Evolutionary conservation across 495 filamentous ascomycete species (phyloP), one percentile per base, ranked within the genome.

Genomic region (Neurospora sp.): DNA sequence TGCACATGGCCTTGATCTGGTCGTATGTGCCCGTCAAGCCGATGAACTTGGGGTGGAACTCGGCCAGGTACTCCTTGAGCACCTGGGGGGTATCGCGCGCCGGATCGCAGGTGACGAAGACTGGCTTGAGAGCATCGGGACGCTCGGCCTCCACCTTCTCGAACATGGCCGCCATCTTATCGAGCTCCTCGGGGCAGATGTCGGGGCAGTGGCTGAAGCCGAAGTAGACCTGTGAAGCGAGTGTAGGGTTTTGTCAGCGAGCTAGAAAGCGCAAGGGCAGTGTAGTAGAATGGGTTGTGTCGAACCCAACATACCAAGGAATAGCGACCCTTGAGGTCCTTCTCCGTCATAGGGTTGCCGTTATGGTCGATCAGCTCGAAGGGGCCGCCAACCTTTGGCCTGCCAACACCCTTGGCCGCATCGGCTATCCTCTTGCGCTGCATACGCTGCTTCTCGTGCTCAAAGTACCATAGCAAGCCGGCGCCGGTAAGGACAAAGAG

Each of bases 171-270:
- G 94, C 93, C 94, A 99, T 97, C 84, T 99, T 99, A 81, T 99
- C 96, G 70, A 99, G 90, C 85, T 99, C 96, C 76, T 99, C 96
- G 39, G 96, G 96, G 85, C 96, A 99, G 81, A 99, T 99, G 82
- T 99, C 96, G 14, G 96, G 96, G 81, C 96, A 99, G 82, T 97
- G 94, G 16, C 93, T 93, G 89, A 99, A 99, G 76, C 96, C 96
- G 80, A 98, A 99, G 82, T 99, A 99, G 61, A 98, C 90, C 92
- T 85, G 38, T 16, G 3, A 70, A 5, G 10, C 18, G 2, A 31
- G 22, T 39, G 8, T 37, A 47, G 35, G 14, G 12, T n/a, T 31
- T 35, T 6, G 22, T 65, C 27, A 65, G 53, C 53, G 53, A 65
- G 27, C 53, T 16, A 6, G 38, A 12, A 38, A 69, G 10, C 8